These are phyloP conservation scores for Penicillium nordicum DNA, from an alignment of 2,329 filamentous ascomycete genomes.

Conservation along the genomic window DNA sequence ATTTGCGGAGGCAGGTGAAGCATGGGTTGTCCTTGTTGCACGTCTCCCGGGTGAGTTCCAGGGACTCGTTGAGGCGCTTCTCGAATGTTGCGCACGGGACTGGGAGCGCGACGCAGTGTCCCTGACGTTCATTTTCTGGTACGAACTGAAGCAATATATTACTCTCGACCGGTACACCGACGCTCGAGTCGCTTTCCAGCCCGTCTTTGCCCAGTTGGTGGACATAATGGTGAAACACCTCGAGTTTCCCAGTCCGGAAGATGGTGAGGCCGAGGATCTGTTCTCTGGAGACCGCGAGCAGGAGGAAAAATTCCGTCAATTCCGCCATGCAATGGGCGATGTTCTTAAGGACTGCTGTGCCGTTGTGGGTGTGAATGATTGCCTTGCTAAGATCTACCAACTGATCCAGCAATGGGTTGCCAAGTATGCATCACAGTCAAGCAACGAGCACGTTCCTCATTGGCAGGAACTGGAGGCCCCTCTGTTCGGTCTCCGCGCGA, in stretches of 20 bases:
- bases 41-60: constrained; percentile 78
- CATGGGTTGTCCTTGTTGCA: constrained; percentile 90
- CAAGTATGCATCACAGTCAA: constrained; percentile 73
- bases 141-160: constrained; percentile 94
- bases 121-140: constrained; percentile 96
- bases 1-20: constrained; percentile 87
- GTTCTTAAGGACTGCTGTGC: constrained; percentile 96
- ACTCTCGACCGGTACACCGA: constrained; percentile 85
- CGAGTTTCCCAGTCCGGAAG: constrained; percentile 76
- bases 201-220: constrained; percentile 83
- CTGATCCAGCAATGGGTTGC: constrained; percentile 86
- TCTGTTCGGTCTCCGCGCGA: constrained; percentile 89
- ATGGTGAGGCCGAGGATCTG: constrained; percentile 68
- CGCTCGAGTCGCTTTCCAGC: constrained; percentile 70
- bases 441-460: constrained; percentile 72
- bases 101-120: constrained; percentile 87
- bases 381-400: constrained; percentile 80
- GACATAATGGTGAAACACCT: constrained; percentile 90
- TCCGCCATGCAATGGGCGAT: constrained; percentile 95
- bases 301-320: constrained; percentile 95
- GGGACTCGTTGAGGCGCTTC: constrained; percentile 78
- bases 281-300: constrained; percentile 95
- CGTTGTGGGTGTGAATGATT: constrained; percentile 90
- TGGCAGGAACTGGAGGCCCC: constrained; percentile 97
- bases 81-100: constrained; percentile 88